Conservation (phyloP, 164 flowering plant species). For the Nelumbo lutea region DNA sequence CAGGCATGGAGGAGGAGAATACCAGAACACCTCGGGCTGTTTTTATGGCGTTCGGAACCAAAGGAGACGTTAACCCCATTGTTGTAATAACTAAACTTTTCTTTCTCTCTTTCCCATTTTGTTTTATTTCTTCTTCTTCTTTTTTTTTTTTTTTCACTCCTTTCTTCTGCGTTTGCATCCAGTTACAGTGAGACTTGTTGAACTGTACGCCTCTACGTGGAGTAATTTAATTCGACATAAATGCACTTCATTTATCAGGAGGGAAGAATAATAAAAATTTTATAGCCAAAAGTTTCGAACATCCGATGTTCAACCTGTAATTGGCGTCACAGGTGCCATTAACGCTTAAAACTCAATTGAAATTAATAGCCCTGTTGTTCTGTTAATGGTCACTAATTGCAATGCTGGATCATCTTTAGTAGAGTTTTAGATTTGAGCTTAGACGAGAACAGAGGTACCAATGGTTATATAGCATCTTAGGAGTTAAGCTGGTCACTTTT, state of each 20-base stretch:
- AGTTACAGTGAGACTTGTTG: too few species aligned
- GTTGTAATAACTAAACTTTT: constrained; percentile 40
- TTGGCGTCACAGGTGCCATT: not conserved
- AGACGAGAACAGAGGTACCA: not conserved
- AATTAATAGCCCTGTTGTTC: not conserved
- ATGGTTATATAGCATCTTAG: not conserved
- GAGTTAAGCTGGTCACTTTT: not conserved
- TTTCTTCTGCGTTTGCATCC: not conserved
- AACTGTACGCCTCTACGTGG: too few species aligned
- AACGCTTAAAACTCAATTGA: not conserved
- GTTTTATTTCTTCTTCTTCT: not conserved
- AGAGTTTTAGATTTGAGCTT: not conserved
- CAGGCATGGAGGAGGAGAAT: not conserved
- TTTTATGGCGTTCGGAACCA: constrained; percentile 95
- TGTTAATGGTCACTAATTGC: not conserved
- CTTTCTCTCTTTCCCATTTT: constrained; percentile 8
- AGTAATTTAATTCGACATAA: too few species aligned
- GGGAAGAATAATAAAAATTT: not conserved
- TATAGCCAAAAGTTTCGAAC: not conserved
- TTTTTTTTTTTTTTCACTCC: not conserved
- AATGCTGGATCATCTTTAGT: not conserved
- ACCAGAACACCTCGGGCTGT: constrained; percentile 36
- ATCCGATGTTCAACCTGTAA: not conserved
- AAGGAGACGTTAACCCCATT: constrained; percentile 84
- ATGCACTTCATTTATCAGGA: too few species aligned